These are phyloP conservation scores for Barnettozyma wickerhamii DNA, from an alignment of 805 yeast genomes.

Conservation along the genomic window DNA sequence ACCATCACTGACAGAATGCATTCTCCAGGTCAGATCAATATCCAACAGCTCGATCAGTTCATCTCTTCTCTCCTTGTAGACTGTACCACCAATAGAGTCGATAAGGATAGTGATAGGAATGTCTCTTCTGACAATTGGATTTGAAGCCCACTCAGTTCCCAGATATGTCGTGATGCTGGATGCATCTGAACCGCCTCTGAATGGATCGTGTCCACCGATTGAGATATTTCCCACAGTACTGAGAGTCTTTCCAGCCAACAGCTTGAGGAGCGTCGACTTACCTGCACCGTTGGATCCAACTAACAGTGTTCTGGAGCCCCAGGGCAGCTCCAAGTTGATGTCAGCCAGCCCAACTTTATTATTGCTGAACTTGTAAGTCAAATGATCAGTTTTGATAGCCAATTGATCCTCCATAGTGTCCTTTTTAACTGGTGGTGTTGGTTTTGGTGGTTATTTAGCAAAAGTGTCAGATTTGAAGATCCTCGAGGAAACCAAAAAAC, in stretches of 20 bases:
- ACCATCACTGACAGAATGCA: constrained; percentile 91
- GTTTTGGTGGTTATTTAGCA: too few relatives aligned
- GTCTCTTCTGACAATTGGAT: constrained; percentile 85
- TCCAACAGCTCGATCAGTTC: constrained; percentile 72
- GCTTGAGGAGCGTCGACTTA: constrained; percentile 79
- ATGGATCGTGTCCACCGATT: constrained; percentile 88
- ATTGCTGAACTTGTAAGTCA: constrained; percentile 66
- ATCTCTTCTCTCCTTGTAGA: constrained; percentile 70
- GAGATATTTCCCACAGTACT: constrained; percentile 65
- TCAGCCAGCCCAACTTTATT: constrained; percentile 63
- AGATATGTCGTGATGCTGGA: constrained; percentile 64
- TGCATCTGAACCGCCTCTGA: constrained; percentile 49
- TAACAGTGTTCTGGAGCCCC: constrained; percentile 71
- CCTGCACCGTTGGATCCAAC: constrained; percentile 98
- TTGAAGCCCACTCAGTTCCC: constrained; percentile 98
- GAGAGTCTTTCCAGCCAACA: constrained; percentile 88
- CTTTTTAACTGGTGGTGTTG: too few relatives aligned
- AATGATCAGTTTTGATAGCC: constrained; percentile 59
- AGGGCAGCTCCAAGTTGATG: constrained; percentile 55
- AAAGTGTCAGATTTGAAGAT: constrained; percentile 1
- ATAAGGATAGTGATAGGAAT: constrained; percentile 80
- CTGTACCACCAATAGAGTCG: constrained; percentile 76
- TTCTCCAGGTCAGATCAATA: constrained; percentile 84
- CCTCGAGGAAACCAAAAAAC: neutral
- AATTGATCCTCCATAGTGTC: constrained; percentile 10